phyloP scores from a whole-genome alignment of 371 early-diverging fungal species.

The Haplosporangium sp. region DNA sequence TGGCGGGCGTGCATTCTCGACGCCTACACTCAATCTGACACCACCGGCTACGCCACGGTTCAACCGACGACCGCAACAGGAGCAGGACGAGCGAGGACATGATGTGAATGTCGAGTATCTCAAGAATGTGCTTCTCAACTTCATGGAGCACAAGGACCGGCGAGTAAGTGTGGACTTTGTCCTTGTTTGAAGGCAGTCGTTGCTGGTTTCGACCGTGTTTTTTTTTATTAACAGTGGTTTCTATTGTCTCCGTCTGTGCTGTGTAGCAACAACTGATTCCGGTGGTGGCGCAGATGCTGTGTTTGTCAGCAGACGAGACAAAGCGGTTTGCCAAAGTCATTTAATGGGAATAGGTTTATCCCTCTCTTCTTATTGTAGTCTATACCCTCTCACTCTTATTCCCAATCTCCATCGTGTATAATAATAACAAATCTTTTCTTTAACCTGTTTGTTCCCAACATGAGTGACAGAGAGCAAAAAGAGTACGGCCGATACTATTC shows the following conservation, averaged over 20 bases:
- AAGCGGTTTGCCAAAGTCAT: slow-evolving; percentile 60
- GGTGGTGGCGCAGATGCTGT: slow-evolving; percentile 83
- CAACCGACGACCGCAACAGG: slow-evolving; percentile 30
- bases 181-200: slow-evolving; percentile 25
- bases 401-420: no score
- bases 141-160: slow-evolving; percentile 83
- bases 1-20: slow-evolving; percentile 17
- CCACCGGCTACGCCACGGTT: slow-evolving; percentile 40
- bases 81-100: slow-evolving; percentile 49
- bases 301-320: slow-evolving; percentile 82
- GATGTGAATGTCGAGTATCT: slow-evolving; percentile 85
- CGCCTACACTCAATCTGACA: slow-evolving; percentile 14
- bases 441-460: no score
- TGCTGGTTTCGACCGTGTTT: neutral
- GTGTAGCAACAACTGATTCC: slow-evolving; percentile 81
- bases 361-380: no score
- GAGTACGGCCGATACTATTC: no score
- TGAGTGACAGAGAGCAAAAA: no score
- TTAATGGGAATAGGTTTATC: neutral
- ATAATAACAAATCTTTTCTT: no score
- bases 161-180: slow-evolving; percentile 57
- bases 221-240: neutral
- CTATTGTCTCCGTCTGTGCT: slow-evolving; percentile 2
- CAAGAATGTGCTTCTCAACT: slow-evolving; percentile 85
- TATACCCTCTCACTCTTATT: no score